Evolutionary conservation across 495 filamentous ascomycete genomes (phyloP).

Genomic region (Polyplosphaeria fusca): DNA sequence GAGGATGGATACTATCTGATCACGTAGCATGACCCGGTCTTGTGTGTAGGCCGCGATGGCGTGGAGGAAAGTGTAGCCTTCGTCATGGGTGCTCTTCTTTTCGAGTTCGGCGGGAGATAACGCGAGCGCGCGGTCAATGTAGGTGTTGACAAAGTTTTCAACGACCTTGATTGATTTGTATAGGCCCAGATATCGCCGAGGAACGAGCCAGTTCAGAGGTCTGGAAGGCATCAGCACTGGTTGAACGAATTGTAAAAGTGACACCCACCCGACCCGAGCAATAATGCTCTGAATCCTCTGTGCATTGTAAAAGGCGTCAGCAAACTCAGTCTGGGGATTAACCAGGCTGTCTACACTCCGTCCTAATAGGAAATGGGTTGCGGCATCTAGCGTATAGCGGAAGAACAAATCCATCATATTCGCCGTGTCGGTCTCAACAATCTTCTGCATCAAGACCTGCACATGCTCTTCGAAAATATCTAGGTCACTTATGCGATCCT

Average conservation of each 20-base stretch:
- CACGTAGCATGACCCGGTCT: slow-evolving; percentile 41
- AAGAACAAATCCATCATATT: slow-evolving; percentile 55
- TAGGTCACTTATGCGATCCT: slow-evolving; percentile 50
- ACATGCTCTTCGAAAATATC: slow-evolving; percentile 54
- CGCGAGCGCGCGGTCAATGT: slow-evolving; percentile 51
- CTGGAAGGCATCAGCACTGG: slow-evolving; percentile 2
- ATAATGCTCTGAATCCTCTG: slow-evolving; percentile 51
- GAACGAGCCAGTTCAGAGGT: slow-evolving; percentile 46
- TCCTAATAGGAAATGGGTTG: slow-evolving; percentile 59
- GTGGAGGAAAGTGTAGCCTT: slow-evolving; percentile 46
- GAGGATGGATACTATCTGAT: slow-evolving; percentile 42
- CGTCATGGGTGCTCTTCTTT: slow-evolving; percentile 43
- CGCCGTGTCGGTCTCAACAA: slow-evolving; percentile 47
- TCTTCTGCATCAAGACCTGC: slow-evolving; percentile 42
- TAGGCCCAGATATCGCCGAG: slow-evolving; percentile 43
- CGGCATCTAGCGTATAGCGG: slow-evolving; percentile 53
- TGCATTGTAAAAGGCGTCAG: slow-evolving; percentile 52
- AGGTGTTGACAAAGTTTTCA: slow-evolving; percentile 52
- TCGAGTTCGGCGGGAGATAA: slow-evolving; percentile 52
- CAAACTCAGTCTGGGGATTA: slow-evolving; percentile 53
- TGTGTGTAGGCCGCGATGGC: slow-evolving; percentile 42
- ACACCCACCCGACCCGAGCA: slow-evolving; percentile 39
- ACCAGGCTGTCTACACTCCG: slow-evolving; percentile 51
- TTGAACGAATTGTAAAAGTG: too few relatives aligned
- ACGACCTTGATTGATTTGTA: slow-evolving; percentile 45